phyloP scores from a whole-genome alignment of 306 rosid species.

The Casuarina glauca region DNA sequence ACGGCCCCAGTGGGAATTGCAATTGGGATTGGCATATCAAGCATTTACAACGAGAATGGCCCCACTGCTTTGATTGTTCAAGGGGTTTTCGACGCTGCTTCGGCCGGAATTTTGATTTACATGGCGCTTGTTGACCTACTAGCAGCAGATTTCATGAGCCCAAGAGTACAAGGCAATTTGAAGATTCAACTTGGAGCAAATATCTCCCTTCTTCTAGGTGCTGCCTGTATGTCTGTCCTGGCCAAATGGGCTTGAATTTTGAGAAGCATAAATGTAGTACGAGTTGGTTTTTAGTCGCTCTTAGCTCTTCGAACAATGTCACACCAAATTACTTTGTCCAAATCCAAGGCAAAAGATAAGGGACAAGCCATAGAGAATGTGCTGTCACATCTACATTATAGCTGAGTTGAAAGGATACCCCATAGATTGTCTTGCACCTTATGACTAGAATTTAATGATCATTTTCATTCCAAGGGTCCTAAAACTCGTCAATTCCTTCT shows the following conservation, averaged over 20 bases:
- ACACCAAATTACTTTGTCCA: too few relatives aligned
- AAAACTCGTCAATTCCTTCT: too few relatives aligned
- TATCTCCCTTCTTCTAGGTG: constrained; percentile 62
- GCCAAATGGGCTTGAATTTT: constrained; percentile 65
- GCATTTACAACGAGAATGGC: constrained; percentile 43
- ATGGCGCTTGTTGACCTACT: constrained; percentile 75
- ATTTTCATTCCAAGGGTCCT: too few relatives aligned
- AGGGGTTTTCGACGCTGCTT: constrained; percentile 60
- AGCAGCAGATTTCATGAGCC: constrained; percentile 77
- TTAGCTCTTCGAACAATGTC: too few relatives aligned
- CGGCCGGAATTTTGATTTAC: constrained; percentile 74
- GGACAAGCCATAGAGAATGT: too few relatives aligned
- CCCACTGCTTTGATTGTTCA: constrained; percentile 57
- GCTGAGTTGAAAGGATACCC: too few relatives aligned
- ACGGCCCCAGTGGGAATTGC: constrained; percentile 75
- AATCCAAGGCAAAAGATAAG: too few relatives aligned
- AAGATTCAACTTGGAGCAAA: constrained; percentile 54
- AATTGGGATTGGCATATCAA: constrained; percentile 57
- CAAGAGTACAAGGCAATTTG: constrained; percentile 48
- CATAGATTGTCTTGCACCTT: too few relatives aligned
- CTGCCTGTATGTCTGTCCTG: constrained; percentile 64
- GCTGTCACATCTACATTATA: too few relatives aligned
- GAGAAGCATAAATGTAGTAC: neutral
- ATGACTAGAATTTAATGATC: too few relatives aligned
- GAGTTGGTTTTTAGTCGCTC: neutral